Base-by-base conservation (phyloP, 2,329 filamentous ascomycete genomes). In the Trichoderma pleuroti region DNA sequence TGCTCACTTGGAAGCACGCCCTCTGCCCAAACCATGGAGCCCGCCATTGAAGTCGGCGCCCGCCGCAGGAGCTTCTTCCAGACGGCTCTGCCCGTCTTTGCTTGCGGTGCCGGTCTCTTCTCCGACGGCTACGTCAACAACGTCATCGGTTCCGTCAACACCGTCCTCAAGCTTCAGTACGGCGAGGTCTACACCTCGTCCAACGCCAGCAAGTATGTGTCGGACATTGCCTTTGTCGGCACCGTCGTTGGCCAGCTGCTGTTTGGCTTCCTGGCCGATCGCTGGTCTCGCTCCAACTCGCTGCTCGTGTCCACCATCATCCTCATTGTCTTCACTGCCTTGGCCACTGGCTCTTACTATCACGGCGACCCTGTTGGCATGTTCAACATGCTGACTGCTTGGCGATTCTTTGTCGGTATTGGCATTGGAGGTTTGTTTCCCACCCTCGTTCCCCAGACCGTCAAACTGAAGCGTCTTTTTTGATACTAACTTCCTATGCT, bases 121-220 rank as follows among this genome's bases (percentile, higher is more conserved):
- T 94, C 91, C 28, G 94, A 97, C 80, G 94, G 94, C 18, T 97
- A 97, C 80, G 88, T 97, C 78, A 97, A 97, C 81, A 93, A 93
- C 77, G 92, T 97, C 73, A 97, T 97, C 75, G 93, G 94, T 7
- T 92, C 92, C 4, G 94, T 97, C 71, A 92, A 91, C 76, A 97
- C 93, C 1, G 89, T 94, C 71, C 87, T 97, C 8, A 80, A 79
- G 24, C 81, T 79, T 0, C 86, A 97, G 75, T 97, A 97, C 77
- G 87, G 87, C 52, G 81, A 85, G 1, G 80, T 86, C n/a, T 98
- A 94, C 81, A 85, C 79, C n/a, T 82, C 83, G 3, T 95, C 92
- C 0, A 83, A 84, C 0, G 91, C 93, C 2, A 88, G 90, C 74
- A 88, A 88, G 76, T 93, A 96, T 76, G 91, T 97, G 70, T 86